phyloP scores from a whole-genome alignment of 106 monocot species.

The Posidonia australis region DNA sequence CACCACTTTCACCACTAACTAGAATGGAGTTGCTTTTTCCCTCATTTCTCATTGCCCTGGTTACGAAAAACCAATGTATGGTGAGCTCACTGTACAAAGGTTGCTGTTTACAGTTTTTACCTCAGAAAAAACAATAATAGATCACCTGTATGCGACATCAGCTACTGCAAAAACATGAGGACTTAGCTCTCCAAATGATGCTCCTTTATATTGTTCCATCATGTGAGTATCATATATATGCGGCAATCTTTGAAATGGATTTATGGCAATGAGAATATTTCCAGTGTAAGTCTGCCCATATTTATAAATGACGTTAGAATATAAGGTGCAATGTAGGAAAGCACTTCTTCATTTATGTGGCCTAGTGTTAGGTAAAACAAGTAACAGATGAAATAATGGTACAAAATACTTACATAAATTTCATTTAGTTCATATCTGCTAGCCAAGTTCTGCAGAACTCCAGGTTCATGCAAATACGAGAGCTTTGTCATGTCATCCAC shows the following conservation, averaged over 20 bases:
- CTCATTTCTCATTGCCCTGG: slow-evolving; percentile 75
- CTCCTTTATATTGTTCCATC: slow-evolving; percentile 81
- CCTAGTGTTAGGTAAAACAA: background rate
- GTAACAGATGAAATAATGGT: background rate
- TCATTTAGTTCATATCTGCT: slow-evolving; percentile 71
- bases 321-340: background rate
- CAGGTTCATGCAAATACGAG: slow-evolving; percentile 77
- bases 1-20: slow-evolving; percentile 90
- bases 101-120: background rate
- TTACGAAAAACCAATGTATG: background rate
- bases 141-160: slow-evolving; percentile 70
- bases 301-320: background rate
- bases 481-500: slow-evolving; percentile 89
- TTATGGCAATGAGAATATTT: slow-evolving; percentile 73
- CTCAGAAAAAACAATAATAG: background rate
- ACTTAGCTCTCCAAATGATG: slow-evolving; percentile 67
- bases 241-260: slow-evolving; percentile 77
- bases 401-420: slow-evolving; percentile 48
- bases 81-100: background rate
- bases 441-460: slow-evolving; percentile 63
- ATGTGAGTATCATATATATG: slow-evolving; percentile 66
- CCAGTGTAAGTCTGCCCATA: slow-evolving; percentile 65
- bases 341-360: background rate
- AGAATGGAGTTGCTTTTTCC: slow-evolving; percentile 71
- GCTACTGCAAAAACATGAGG: slow-evolving; percentile 85